Evolutionary conservation across 257 asterid genomes (phyloP), one percentile per base, ranked within the genome.

Genomic region (Verbena officinalis): DNA sequence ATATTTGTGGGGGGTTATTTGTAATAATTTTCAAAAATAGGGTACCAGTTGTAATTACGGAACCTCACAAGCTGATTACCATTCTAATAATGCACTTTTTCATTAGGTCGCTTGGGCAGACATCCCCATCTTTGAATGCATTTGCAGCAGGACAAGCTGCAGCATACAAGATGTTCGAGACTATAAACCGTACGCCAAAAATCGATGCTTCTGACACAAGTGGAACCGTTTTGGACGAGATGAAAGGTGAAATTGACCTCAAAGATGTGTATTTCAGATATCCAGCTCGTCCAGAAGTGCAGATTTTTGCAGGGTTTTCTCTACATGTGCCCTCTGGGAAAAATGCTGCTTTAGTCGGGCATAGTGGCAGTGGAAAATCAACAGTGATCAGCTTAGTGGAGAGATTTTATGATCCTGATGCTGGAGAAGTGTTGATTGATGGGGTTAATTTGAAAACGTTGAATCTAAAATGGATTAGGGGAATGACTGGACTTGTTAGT

Each of bases 321-420:
- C 44, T 87, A 0, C 14, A 22, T 0, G 71, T 87, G 27, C 85
- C 88, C 1, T 64, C 67, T 64, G 92, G 92, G 0, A 78, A 77
- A 68, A 84, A 84, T 16, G 87, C 76, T 1, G 95, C 95, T 20
- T 58, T 87, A 76, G 95, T 87, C 22, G 95, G 95, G 60, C 88
- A 81, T 67, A 87, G 95, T 70, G 95, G 95, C 4, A 82, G 95
- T 31, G 93, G 95, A 7, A 87, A 87, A 64, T 87, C 95, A 0
- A 82, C 95, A 0, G 88, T 87, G 45, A 69, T 87, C 42, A 84
- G 95, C 74, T 78, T 87, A 31, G 71, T 87, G 39, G 92, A 84
- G 78, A 74, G 95, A 34, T 87, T 87, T 59, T 87, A 87, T 42
- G 95, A 87, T 68, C 93, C 95, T 20, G 81, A 87, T 23, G 75